These are phyloP conservation scores for Boletus rex-veris DNA, from an alignment of 768 basidiomycete genomes.

Conservation along the genomic window DNA sequence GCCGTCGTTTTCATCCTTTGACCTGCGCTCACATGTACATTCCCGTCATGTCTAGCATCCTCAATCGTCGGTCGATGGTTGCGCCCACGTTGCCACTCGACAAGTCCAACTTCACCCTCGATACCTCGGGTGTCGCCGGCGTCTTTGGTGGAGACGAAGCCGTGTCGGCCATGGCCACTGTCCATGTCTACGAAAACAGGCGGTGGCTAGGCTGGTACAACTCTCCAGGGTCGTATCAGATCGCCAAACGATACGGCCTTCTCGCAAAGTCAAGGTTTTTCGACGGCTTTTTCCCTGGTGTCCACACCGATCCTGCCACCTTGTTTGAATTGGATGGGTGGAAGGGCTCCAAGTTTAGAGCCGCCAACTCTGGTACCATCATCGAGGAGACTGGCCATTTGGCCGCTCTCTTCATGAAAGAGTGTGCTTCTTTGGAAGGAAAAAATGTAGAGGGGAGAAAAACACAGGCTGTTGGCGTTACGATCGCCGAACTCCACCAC, in stretches of 20 bases:
- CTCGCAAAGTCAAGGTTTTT: constrained; percentile 35
- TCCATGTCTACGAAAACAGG: constrained; percentile 34
- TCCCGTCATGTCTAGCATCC: constrained; percentile 12
- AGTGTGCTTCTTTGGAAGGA: constrained; percentile 14
- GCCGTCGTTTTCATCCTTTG: background rate
- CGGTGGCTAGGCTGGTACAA: constrained; percentile 39
- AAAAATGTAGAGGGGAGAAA: constrained; percentile 22
- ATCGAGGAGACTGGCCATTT: constrained; percentile 32
- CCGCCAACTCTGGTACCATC: constrained; percentile 31
- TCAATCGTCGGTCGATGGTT: constrained; percentile 15
- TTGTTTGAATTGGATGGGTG: constrained; percentile 31
- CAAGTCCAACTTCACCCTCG: constrained; percentile 24
- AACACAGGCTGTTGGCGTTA: constrained; percentile 24
- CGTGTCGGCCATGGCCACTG: constrained; percentile 36
- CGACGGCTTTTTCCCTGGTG: constrained; percentile 34
- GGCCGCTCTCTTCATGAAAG: constrained; percentile 28
- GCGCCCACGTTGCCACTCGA: constrained; percentile 11
- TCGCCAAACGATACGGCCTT: constrained; percentile 33
- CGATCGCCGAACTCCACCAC: constrained; percentile 26
- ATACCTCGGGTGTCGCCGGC: constrained; percentile 35
- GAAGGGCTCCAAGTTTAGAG: constrained; percentile 33
- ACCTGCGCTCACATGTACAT: constrained; percentile 21
- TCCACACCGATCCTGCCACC: constrained; percentile 30
- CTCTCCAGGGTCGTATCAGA: constrained; percentile 34
- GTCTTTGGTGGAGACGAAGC: constrained; percentile 39